Conservation (phyloP, 768 basidiomycete genomes). For the Boletellus ananas region DNA sequence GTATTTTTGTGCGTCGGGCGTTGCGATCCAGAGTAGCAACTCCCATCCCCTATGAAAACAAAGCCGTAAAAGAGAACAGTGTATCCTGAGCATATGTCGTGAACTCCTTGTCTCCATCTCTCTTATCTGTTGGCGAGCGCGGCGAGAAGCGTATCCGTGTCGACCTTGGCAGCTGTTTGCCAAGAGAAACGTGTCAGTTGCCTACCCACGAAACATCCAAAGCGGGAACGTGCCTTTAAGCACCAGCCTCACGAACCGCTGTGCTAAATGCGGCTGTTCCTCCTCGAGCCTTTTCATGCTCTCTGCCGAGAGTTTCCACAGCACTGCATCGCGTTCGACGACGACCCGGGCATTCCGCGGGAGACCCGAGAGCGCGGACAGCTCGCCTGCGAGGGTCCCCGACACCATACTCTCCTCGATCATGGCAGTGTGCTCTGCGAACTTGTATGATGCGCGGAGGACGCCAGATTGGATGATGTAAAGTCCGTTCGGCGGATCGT, state of each 20-base stretch:
- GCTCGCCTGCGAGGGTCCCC: conserved; percentile 88
- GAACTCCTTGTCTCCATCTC: no score
- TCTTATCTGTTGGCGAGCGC: conserved; percentile 45
- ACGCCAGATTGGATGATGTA: conserved; percentile 89
- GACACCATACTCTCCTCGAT: conserved; percentile 93
- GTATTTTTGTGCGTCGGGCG: no score
- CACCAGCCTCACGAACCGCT: conserved; percentile 61
- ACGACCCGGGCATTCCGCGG: conserved; percentile 82
- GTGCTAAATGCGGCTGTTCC: conserved; percentile 65
- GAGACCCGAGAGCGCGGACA: conserved; percentile 76
- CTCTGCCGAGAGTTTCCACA: conserved; percentile 75
- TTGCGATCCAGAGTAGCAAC: no score
- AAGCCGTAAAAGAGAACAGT: no score
- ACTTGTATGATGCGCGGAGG: conserved; percentile 77
- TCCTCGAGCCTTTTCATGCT: conserved; percentile 59
- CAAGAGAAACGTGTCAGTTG: not conserved
- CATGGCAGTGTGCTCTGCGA: conserved; percentile 59
- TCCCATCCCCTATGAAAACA: not conserved
- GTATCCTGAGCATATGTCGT: not conserved
- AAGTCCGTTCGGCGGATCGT: conserved; percentile 74
- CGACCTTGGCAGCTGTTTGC: conserved; percentile 55
- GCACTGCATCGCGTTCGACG: conserved; percentile 69
- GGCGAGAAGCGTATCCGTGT: conserved; percentile 57
- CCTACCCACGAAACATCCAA: not conserved
- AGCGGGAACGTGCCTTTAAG: conserved; percentile 58